Base-by-base conservation (phyloP, 768 basidiomycete genomes). In the Mycena filopes region DNA sequence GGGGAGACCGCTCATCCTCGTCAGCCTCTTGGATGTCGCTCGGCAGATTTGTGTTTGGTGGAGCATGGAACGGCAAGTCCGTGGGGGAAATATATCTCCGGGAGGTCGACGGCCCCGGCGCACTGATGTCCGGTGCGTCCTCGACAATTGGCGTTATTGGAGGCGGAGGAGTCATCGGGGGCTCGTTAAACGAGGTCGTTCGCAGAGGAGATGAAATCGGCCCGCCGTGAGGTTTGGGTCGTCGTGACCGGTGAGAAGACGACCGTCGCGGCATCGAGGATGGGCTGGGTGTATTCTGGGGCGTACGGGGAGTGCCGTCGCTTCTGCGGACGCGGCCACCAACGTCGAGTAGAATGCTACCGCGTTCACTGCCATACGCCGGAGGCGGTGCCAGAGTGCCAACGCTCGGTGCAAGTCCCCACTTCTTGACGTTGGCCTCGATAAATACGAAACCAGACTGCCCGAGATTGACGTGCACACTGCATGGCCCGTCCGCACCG, bases 361-460 rank as follows among this genome's bases (percentile, higher is more conserved):
- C 98, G 13, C 96, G 86, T 76, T 99, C 98, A 71, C 93, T 95
- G 20, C 98, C 98, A 77, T 99, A 99, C 0, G 98, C 96, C 7
- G 98, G 98, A 29, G 98, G 98, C 18, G 98, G 98, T 2, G 97
- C 97, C 12, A 99, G 85, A 0, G 98, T 99, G 49, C 98, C 98
- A 16, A 96, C 91, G 75, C 96, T 98, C 10, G 98, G 98, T 36
- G 98, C 98, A 33, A 99, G 79, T 20, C 98, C 98, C 98, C 98
- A 99, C 76, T 98, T 99, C 86, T 99, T 99, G 67, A 99, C 98
- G 74, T 99, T 98, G 36, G 98, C 98, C 80, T 99, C 98, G 72
- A 99, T 98, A 72, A 98, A 99, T 41, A 99, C 98, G 75, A 99
- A 99, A 6, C 98, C 98, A 6, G 94, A 91, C 79, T 99, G 98